Base-by-base conservation (phyloP, 495 filamentous ascomycete species). In the Annulohypoxylon nitens region DNA sequence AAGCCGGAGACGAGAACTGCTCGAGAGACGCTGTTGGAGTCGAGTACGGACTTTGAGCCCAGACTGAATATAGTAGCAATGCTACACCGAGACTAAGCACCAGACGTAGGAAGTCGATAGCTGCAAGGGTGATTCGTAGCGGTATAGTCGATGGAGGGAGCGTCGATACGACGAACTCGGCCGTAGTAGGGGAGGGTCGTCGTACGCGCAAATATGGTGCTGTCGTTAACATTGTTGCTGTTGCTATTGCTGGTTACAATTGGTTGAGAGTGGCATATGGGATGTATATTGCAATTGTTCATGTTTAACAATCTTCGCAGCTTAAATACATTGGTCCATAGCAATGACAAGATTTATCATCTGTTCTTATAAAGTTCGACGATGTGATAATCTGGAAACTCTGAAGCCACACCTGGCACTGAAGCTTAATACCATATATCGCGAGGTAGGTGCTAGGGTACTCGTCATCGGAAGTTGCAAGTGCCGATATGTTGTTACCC, bases 131-230 rank as follows among this genome's bases (percentile, higher is more conserved):
- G 64, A 88, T 70, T 70, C 88, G 89, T 47, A 88, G 83, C 5
- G 87, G 82, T 63, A 90, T 79, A 50, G 88, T 92, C 1, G 80
- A 81, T 23, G 84, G 88, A 11, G 84, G 86, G 64, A 87, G 86
- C 75, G 93, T 95, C 65, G 93, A 94, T 57, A 96, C 91, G 55
- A 91, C 93, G 84, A 93, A 97, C 75, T 92, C 91, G 72, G 90
- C 89, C n/a, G 93, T 95, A 23, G 93, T 94, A 45, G 93, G 91
- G 39, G 93, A 95, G 53, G 93, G 93, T 57, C 91, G 91, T 75
- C 88, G 88, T 59, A 88, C 87, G 67, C 84, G 87, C 45, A 97
- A 90, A 66, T 83, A 83, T 0, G 86, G 84, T 1, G 80, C 36
- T 1, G 85, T 84, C 41, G 83, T 85, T 69, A 88, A 80, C 87